Base-by-base conservation (phyloP, 805 yeast genomes). In the Metschnikowia amazonensis region DNA sequence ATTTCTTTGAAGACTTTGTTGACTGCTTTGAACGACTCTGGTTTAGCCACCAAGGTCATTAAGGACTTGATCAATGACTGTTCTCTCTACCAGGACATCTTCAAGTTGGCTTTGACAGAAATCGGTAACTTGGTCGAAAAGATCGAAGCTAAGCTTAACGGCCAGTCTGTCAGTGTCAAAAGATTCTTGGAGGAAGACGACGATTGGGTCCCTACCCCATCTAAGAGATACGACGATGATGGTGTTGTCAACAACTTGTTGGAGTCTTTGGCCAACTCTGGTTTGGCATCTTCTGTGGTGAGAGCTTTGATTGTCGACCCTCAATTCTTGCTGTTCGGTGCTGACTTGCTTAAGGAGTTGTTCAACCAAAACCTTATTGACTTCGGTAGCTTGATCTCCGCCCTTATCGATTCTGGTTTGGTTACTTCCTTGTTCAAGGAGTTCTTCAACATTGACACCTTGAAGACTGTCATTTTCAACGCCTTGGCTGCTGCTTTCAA, bases 401-500 rank as follows among this genome's bases (percentile, higher is more conserved):
- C 66, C 20, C 39, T 70, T 21, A 44, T 46, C 16, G 60, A 62
- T 23, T 70, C 76, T 24, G 75, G 74, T 27, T 60, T 69, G 50
- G 58, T 70, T 44, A 64, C 69, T 27, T 57, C 65, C 23, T 57
- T 70, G 45, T 58, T 70, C 57, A 52, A 69, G 50, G 61, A 64
- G 40, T 68, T 70, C 63, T 68, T 70, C 55, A 68, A 60, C 55
- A 33, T 69, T 34, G 55, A 51, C 14, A 69, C 73, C 16, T 66
- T 70, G 53, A 60, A 66, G 57, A 60, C 70, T n/a, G 66, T 69
- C 45, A 61, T 67, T 42, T 65, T 65, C 51, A 70, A 64, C 44
- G 72, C 75, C 23, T 68, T 70, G 57, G 71, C 71, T 48, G 74
- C 74, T 45, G 72, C 71, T 20, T 59, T 62, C 45, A 66, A 67